A percentile compares a stretch with the other conserved stretches of the same genome.
Conservation (phyloP, 2,329 filamentous ascomycete genomes). For the Arthroderma sp. region DNA sequence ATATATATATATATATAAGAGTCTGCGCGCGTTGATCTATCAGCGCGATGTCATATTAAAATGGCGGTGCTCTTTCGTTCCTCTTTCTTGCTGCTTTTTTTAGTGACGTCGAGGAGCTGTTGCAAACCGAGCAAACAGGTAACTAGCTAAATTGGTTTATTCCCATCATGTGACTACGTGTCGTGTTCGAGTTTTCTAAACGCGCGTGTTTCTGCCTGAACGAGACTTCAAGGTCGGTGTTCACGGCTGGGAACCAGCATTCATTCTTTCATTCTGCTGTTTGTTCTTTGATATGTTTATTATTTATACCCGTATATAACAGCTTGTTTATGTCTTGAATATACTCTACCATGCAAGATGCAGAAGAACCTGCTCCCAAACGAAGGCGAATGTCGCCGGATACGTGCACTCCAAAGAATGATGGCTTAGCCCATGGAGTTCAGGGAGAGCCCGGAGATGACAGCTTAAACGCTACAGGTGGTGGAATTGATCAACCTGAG, state of each 20-base stretch:
- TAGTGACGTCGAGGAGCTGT: neutral
- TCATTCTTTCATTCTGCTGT: neutral
- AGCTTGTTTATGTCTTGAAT: neutral
- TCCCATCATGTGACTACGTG: conserved; percentile 1
- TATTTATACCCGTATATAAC: no score
- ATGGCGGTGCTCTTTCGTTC: no score
- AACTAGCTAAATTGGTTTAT: neutral
- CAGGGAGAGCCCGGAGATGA: neutral
- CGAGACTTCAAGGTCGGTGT: neutral
- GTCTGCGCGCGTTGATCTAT: no score
- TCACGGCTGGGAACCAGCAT: no score
- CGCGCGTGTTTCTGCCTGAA: neutral
- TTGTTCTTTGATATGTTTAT: neutral
- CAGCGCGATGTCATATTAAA: neutral
- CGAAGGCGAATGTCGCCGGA: neutral
- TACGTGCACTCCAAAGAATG: neutral
- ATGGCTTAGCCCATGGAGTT: neutral
- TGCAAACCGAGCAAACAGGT: neutral
- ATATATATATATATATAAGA: no score
- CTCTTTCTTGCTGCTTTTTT: no score
- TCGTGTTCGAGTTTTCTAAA: neutral
- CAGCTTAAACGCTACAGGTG: neutral
- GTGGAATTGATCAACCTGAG: neutral
- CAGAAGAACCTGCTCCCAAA: neutral
- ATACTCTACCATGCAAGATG: neutral